phyloP scores from a whole-genome alignment of 2,329 filamentous ascomycete genomes.

The Fusarium annulatum region DNA sequence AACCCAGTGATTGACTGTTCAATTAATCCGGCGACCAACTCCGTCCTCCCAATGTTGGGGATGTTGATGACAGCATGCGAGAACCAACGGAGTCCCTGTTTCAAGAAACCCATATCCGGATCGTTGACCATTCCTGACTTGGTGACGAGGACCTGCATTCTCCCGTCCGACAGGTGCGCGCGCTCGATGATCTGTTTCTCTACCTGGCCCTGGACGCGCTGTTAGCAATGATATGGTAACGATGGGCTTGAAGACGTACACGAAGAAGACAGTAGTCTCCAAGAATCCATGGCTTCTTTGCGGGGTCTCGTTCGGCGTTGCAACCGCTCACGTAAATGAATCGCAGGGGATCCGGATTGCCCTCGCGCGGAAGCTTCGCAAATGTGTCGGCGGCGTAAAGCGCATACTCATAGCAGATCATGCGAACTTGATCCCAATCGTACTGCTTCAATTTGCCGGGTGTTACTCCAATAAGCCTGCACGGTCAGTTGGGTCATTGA shows the following conservation, averaged over 20 bases:
- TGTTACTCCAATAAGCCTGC: slow-evolving; percentile 54
- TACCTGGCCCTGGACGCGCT: slow-evolving; percentile 55
- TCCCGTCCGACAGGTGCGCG: slow-evolving; percentile 51
- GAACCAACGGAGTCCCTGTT: slow-evolving; percentile 15
- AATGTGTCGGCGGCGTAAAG: slow-evolving; percentile 51
- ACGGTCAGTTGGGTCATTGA: neutral
- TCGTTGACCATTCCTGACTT: slow-evolving; percentile 57
- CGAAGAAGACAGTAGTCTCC: slow-evolving; percentile 58
- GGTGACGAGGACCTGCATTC: slow-evolving; percentile 53
- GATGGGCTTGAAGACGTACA: slow-evolving; percentile 44
- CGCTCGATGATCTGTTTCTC: slow-evolving; percentile 57
- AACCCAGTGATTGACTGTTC: slow-evolving; percentile 58
- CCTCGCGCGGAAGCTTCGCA: slow-evolving; percentile 39
- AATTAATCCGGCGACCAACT: slow-evolving; percentile 57
- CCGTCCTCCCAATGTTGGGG: slow-evolving; percentile 49
- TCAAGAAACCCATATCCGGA: slow-evolving; percentile 7
- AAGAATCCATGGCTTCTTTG: slow-evolving; percentile 53
- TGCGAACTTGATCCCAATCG: slow-evolving; percentile 51
- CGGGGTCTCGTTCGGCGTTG: slow-evolving; percentile 56
- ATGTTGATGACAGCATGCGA: slow-evolving; percentile 40
- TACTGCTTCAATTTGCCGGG: slow-evolving; percentile 48
- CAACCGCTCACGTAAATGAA: slow-evolving; percentile 64
- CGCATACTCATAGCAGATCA: slow-evolving; percentile 54
- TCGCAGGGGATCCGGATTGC: slow-evolving; percentile 51
- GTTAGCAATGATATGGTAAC: neutral